Conservation (phyloP, 257 asterid genomes). For the Verbascum thapsus region DNA sequence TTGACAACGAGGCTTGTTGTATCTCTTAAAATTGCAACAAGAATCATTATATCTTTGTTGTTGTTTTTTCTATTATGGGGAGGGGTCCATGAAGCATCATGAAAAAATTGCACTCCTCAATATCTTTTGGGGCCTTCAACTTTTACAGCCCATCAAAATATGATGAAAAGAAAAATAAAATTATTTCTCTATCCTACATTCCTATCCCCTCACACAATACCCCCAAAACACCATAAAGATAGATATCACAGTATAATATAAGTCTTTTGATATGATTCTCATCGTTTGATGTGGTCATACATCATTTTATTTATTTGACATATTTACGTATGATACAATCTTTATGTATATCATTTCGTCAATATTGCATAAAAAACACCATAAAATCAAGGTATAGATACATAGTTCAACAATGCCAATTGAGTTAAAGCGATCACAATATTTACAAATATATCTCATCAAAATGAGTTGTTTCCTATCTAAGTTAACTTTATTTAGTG, state of each 20-base stretch:
- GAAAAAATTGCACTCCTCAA: constrained; percentile 36
- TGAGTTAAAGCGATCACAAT: too few species aligned
- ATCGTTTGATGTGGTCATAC: too few species aligned
- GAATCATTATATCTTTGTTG: constrained; percentile 25
- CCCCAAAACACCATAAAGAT: too few species aligned
- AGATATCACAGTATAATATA: too few species aligned
- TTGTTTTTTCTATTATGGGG: constrained; percentile 28
- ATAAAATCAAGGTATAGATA: too few species aligned
- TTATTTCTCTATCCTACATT: constrained; percentile 8
- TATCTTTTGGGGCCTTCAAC: constrained; percentile 19
- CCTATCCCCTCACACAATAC: constrained; percentile 17
- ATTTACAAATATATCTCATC: neutral
- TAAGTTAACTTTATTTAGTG: constrained; percentile 9
- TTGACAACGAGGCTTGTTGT: constrained; percentile 7
- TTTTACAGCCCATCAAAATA: constrained; percentile 46
- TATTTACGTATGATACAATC: too few species aligned
- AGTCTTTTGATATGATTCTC: too few species aligned
- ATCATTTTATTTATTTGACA: too few species aligned
- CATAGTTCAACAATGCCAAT: too few species aligned
- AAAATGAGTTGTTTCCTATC: neutral
- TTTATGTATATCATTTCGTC: too few species aligned
- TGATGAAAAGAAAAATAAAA: constrained; percentile 27
- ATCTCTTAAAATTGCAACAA: constrained; percentile 5
- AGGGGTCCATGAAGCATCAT: constrained; percentile 41
- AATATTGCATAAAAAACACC: too few species aligned